phyloP scores from a whole-genome alignment of 768 basidiomycete species.

The Pleurotus tuoliensis region DNA sequence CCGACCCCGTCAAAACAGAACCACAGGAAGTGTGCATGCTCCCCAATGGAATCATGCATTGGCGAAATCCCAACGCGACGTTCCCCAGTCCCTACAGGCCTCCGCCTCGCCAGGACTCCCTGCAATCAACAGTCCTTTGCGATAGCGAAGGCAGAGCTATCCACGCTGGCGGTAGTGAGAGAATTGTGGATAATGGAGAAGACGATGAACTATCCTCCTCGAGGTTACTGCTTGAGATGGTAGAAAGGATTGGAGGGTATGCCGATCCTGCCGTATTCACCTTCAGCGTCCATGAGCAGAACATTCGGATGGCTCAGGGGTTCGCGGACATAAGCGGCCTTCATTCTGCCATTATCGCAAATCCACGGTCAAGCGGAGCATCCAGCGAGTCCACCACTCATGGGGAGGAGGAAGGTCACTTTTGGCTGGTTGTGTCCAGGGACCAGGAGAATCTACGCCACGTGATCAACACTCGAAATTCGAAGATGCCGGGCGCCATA shows the following conservation, averaged over 20 bases:
- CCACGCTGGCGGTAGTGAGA: slow-evolving; percentile 9
- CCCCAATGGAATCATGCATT: not conserved
- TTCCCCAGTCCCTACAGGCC: slow-evolving; percentile 1
- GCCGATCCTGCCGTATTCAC: slow-evolving; percentile 24
- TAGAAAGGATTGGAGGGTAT: slow-evolving; percentile 2
- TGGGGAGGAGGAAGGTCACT: slow-evolving; percentile 7
- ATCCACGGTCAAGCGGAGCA: not conserved
- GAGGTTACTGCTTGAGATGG: not conserved
- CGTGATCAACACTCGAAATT: slow-evolving; percentile 20
- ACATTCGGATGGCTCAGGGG: slow-evolving; percentile 14
- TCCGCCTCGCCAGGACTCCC: not conserved
- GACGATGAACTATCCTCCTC: not conserved
- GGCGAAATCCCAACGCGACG: slow-evolving; percentile 5
- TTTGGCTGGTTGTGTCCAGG: slow-evolving; percentile 28
- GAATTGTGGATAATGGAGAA: not conserved
- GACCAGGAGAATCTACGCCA: slow-evolving; percentile 23
- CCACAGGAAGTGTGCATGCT: not conserved
- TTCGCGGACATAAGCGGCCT: slow-evolving; percentile 20
- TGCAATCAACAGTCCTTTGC: not conserved
- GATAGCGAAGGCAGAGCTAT: slow-evolving; percentile 21
- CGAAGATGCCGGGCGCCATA: slow-evolving; percentile 17
- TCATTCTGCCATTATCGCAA: slow-evolving; percentile 20
- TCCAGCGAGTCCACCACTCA: not conserved
- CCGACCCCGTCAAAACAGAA: not conserved
- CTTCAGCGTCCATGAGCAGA: slow-evolving; percentile 22